Conservation (phyloP, 2,329 filamentous ascomycete species). For the Claviceps citrina region DNA sequence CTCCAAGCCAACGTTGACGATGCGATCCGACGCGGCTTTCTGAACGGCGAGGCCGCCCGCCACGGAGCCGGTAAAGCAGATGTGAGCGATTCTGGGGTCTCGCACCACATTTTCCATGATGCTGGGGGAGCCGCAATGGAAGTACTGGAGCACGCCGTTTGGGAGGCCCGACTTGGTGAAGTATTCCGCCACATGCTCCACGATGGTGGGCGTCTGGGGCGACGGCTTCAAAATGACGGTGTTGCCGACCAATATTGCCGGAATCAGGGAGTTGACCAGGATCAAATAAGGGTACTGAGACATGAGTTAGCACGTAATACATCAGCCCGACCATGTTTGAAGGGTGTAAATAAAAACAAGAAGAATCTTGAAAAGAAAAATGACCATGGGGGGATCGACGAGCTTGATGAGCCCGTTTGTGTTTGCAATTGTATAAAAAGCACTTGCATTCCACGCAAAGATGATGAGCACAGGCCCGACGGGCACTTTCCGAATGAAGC, state of each 20-base stretch:
- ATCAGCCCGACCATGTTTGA: no score
- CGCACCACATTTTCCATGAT: slow-evolving; percentile 67
- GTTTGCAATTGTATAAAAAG: neutral
- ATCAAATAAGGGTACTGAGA: slow-evolving; percentile 82
- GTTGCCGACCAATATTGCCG: slow-evolving; percentile 81
- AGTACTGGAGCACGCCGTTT: slow-evolving; percentile 72
- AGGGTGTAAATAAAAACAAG: neutral
- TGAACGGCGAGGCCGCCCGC: slow-evolving; percentile 77
- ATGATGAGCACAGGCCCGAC: slow-evolving; percentile 78
- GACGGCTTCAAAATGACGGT: slow-evolving; percentile 88
- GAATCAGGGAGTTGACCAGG: slow-evolving; percentile 80
- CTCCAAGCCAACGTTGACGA: slow-evolving; percentile 77
- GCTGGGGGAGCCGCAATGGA: slow-evolving; percentile 69
- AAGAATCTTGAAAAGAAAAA: neutral
- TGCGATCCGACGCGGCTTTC: slow-evolving; percentile 65
- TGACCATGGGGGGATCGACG: no score
- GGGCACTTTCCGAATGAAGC: slow-evolving; percentile 78
- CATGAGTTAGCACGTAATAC: slow-evolving; percentile 5
- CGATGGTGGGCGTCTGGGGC: slow-evolving; percentile 85
- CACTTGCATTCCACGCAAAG: slow-evolving; percentile 86
- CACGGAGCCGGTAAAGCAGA: slow-evolving; percentile 91
- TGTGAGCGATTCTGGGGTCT: slow-evolving; percentile 58
- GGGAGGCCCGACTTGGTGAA: slow-evolving; percentile 73
- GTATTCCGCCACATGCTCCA: slow-evolving; percentile 62
- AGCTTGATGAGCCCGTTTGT: no score